Percentiles rank a stretch among this genome's conserved stretches.
phyloP scores from a whole-genome alignment of 495 filamentous ascomycete species.

The Entonaema liquescens region DNA sequence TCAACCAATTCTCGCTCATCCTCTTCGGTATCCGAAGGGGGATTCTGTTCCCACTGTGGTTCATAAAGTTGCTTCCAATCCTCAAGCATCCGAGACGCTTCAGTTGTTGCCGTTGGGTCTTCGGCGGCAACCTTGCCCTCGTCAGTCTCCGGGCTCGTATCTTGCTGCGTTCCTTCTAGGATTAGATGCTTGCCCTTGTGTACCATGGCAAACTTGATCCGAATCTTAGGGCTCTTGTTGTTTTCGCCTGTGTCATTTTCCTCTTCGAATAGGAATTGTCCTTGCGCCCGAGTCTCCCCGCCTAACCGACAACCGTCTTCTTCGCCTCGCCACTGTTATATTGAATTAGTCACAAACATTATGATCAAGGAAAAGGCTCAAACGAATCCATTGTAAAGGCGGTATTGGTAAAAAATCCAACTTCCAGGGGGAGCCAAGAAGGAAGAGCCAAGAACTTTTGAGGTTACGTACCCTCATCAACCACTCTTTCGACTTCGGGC shows the following conservation, averaged over 20 bases:
- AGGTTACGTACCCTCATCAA: conserved; percentile 8
- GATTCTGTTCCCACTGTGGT: not conserved
- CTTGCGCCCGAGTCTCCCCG: conserved; percentile 14
- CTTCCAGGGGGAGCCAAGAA: not conserved
- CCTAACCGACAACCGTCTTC: not conserved
- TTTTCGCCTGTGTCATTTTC: not conserved
- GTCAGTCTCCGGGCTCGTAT: conserved; percentile 7
- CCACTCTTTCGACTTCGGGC: conserved; percentile 19
- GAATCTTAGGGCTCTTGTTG: not conserved
- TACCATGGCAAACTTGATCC: conserved; percentile 10
- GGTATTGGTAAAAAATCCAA: not conserved
- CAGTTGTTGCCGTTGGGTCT: not conserved
- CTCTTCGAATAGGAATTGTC: conserved; percentile 16
- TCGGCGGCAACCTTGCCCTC: not conserved
- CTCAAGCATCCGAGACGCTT: conserved; percentile 15
- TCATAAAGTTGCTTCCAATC: conserved; percentile 14
- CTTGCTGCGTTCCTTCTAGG: conserved; percentile 7
- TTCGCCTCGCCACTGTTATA: conserved; percentile 3
- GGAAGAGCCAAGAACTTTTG: not conserved
- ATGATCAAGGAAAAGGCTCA: not conserved
- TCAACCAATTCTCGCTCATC: not conserved
- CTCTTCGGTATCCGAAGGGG: conserved; percentile 9
- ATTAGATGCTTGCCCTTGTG: conserved; percentile 11
- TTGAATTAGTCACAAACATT: not conserved
- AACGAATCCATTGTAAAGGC: not conserved